Evolutionary conservation across 2,329 filamentous ascomycete species (phyloP).

Genomic region (Boeremia exigua): DNA sequence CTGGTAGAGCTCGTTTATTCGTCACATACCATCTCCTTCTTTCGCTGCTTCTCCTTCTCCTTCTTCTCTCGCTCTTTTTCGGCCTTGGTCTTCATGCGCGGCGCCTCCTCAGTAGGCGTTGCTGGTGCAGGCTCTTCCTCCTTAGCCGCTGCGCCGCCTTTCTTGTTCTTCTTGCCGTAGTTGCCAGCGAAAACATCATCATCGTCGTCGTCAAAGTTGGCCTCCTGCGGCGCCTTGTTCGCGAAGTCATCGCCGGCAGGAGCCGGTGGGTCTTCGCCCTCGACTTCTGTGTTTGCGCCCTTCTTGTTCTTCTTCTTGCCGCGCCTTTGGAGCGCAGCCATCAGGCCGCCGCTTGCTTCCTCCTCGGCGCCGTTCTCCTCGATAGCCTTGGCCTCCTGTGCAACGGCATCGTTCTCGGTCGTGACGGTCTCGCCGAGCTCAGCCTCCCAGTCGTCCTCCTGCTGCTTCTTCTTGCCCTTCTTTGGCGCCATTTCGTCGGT

Average conservation of each 20-base stretch:
- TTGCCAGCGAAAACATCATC: conserved; percentile 77
- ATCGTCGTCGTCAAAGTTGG: conserved; percentile 67
- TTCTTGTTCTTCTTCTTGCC: conserved; percentile 86
- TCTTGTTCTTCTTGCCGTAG: conserved; percentile 73
- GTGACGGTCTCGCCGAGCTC: conserved; percentile 82
- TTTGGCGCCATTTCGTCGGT: conserved; percentile 79
- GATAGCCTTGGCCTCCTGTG: conserved; percentile 32
- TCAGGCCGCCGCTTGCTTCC: conserved; percentile 56
- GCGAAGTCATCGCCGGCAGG: conserved; percentile 55
- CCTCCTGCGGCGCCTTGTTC: conserved; percentile 80
- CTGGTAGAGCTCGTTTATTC: not conserved
- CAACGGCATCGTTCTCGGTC: conserved; percentile 62
- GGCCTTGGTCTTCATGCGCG: conserved; percentile 86
- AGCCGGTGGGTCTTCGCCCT: conserved; percentile 65
- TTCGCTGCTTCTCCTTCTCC: conserved; percentile 96
- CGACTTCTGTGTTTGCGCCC: conserved; percentile 69
- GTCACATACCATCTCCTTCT: conserved; percentile 88
- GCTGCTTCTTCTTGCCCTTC: conserved; percentile 86
- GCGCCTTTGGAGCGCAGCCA: conserved; percentile 61
- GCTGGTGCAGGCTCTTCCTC: conserved; percentile 49
- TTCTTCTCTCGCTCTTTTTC: conserved; percentile 99
- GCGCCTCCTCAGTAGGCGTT: conserved; percentile 32
- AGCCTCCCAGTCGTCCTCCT: conserved; percentile 95
- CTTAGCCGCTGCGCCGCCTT: conserved; percentile 55
- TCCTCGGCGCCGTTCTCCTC: conserved; percentile 53